Percentiles rank a stretch among this genome's conserved stretches.
These are phyloP conservation scores for Salix exigua DNA, from an alignment of 345 rosid species.

Conservation along the genomic window DNA sequence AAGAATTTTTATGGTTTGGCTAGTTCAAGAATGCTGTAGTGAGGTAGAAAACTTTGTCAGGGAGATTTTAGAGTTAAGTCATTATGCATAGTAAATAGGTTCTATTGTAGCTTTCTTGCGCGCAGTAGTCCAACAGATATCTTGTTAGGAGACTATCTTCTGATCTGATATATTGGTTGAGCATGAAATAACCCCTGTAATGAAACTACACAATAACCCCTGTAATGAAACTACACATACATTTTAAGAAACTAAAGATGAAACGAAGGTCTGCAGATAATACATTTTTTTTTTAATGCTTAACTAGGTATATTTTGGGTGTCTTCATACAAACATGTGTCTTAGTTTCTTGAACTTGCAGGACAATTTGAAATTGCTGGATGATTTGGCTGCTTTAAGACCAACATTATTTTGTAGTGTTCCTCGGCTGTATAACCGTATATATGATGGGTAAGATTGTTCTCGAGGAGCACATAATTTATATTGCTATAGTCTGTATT, in stretches of 20 bases:
- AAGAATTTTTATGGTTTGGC: no score
- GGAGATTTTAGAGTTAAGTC: no score
- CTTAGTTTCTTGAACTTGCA: conserved; percentile 5
- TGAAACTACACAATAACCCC: background rate
- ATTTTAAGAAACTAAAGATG: background rate
- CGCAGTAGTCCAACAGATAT: background rate
- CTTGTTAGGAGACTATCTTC: background rate
- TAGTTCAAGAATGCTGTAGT: no score
- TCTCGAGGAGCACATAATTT: background rate
- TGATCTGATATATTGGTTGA: background rate
- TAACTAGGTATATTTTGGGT: background rate
- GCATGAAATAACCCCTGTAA: background rate
- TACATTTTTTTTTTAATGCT: background rate
- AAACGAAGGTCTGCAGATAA: background rate
- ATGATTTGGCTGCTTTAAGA: conserved; percentile 28
- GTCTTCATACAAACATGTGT: background rate
- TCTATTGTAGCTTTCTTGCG: background rate
- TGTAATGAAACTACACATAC: no score
- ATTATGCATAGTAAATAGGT: background rate
- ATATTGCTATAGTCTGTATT: background rate
- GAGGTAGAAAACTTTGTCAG: no score
- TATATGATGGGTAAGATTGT: conserved; percentile 30
- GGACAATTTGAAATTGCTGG: conserved; percentile 31
- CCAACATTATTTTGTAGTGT: conserved; percentile 32
- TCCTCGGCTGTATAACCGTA: conserved; percentile 27